These are phyloP conservation scores for Boletus smithii DNA, from an alignment of 1,284 basidiomycete species.

Conservation along the genomic window DNA sequence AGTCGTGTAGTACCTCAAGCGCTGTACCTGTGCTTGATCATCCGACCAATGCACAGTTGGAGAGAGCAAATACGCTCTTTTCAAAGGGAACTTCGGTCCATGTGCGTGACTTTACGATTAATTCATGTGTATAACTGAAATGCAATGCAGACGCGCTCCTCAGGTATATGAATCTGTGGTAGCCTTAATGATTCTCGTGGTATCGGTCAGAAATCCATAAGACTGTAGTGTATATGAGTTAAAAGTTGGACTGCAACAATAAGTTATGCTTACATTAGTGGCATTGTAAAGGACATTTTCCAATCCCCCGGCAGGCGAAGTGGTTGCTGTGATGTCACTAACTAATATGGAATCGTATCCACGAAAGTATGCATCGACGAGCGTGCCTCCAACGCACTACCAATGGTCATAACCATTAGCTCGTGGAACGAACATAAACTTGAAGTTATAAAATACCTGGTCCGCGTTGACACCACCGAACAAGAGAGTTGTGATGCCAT, in stretches of 20 bases:
- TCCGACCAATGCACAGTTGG: neutral
- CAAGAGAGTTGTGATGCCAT: conserved; percentile 59
- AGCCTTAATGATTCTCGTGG: conserved; percentile 36
- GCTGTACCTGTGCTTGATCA: neutral
- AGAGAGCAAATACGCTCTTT: neutral
- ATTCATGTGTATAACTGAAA: conserved; percentile 8
- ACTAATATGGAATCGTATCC: conserved; percentile 63
- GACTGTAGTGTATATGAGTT: conserved; percentile 35
- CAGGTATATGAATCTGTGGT: neutral
- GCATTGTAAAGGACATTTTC: conserved; percentile 59
- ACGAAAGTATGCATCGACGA: conserved; percentile 59
- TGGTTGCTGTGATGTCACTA: conserved; percentile 57
- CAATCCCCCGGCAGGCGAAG: conserved; percentile 56
- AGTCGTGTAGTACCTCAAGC: neutral
- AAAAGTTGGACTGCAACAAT: neutral
- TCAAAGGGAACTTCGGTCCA: neutral
- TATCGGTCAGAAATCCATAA: conserved; percentile 61
- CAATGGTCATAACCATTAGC: neutral
- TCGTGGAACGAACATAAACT: neutral
- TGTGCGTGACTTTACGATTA: conserved; percentile 1
- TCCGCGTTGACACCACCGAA: conserved; percentile 68
- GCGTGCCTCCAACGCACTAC: conserved; percentile 63
- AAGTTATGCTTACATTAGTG: conserved; percentile 42
- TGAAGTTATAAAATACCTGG: conserved; percentile 41
- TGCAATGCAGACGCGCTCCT: neutral